Conservation (phyloP, 306 rosid genomes). For the Boehmeria nivea region DNA sequence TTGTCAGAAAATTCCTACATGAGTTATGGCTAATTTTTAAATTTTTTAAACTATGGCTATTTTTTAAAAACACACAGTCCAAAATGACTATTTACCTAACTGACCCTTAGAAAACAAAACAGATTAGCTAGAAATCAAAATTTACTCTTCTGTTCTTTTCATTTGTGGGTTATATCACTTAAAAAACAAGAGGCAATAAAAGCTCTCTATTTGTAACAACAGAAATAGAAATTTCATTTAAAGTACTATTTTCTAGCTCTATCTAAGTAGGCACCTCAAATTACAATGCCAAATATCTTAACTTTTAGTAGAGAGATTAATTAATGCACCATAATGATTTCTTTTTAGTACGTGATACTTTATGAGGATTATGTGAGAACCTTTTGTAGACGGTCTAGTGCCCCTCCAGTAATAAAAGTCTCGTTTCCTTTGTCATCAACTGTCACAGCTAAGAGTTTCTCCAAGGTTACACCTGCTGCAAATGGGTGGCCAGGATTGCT, state of each 20-base stretch:
- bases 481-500: constrained; percentile 96
- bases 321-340: constrained; percentile 12
- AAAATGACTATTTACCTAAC: too few relatives aligned
- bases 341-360: constrained; percentile 9
- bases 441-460: constrained; percentile 83
- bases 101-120: too few relatives aligned
- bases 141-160: too few relatives aligned
- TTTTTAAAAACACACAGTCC: too few relatives aligned
- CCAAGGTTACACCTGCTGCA: constrained; percentile 88
- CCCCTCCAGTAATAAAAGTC: constrained; percentile 81
- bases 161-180: too few relatives aligned
- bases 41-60: too few relatives aligned
- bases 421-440: constrained; percentile 83
- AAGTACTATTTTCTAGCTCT: neutral
- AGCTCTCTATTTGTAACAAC: too few relatives aligned
- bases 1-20: too few relatives aligned
- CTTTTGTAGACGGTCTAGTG: constrained; percentile 79
- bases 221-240: too few relatives aligned
- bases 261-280: neutral
- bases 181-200: too few relatives aligned
- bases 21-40: too few relatives aligned
- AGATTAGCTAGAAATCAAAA: too few relatives aligned
- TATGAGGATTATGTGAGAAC: constrained; percentile 30
- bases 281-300: neutral
- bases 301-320: neutral